Evolutionary conservation across 768 basidiomycete genomes (phyloP).

Genomic region (Lactarius indigo): DNA sequence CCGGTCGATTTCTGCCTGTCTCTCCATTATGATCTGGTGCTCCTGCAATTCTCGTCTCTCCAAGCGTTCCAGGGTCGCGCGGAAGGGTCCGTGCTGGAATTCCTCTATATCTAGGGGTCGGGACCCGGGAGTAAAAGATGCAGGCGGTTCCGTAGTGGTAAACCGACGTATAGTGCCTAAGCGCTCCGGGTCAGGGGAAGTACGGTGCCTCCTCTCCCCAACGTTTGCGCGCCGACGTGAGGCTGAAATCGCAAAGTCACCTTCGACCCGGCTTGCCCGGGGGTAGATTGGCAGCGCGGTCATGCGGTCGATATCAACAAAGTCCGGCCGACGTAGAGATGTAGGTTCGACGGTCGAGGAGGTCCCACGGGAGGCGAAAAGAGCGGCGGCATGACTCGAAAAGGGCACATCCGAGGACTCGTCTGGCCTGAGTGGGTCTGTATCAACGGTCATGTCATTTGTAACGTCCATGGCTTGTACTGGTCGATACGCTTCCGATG

Average conservation of each 20-base stretch:
- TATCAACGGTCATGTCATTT: background rate
- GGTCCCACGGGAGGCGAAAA: constrained; percentile 21
- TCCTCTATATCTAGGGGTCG: constrained; percentile 27
- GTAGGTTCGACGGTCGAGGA: constrained; percentile 8
- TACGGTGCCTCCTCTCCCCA: constrained; percentile 14
- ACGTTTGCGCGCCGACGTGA: constrained; percentile 3
- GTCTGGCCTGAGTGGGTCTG: constrained; percentile 5
- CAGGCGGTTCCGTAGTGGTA: constrained; percentile 1
- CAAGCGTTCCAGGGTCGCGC: constrained; percentile 26
- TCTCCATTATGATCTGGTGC: constrained; percentile 19
- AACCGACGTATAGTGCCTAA: constrained; percentile 5
- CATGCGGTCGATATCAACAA: constrained; percentile 2
- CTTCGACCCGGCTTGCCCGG: constrained; percentile 13
- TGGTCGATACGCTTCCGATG: constrained; percentile 14
- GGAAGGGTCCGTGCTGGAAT: constrained; percentile 32
- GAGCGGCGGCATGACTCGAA: constrained; percentile 24
- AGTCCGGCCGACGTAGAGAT: constrained; percentile 11
- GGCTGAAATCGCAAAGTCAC: constrained; percentile 11
- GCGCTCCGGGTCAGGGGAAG: constrained; percentile 11
- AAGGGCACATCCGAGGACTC: constrained; percentile 23
- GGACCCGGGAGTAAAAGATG: background rate
- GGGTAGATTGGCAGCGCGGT: background rate
- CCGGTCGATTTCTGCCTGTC: constrained; percentile 24
- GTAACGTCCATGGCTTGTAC: constrained; percentile 5
- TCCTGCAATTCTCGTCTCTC: constrained; percentile 16